Evolutionary conservation across 23 red algal genomes (phyloP).

Genomic region (Gracilaria caudata): DNA sequence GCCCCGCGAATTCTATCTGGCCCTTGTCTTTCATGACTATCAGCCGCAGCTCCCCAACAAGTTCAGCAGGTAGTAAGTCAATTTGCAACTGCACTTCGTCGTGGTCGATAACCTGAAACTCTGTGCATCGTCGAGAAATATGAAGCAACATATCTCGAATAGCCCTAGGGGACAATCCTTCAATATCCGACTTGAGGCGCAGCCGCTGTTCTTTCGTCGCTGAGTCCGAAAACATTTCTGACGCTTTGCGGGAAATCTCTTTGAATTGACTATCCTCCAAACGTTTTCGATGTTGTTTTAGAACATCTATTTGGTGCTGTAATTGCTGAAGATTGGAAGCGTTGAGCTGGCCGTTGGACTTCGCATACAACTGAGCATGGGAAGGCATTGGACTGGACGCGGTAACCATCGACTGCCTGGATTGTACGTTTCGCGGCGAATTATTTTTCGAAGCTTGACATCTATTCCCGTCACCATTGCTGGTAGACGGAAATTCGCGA

Average conservation of each 20-base stretch:
- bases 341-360: neutral
- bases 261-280: neutral
- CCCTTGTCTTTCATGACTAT: conserved; percentile 10
- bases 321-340: neutral
- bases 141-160: conserved; percentile 8
- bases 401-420: neutral
- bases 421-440: conserved; percentile 13
- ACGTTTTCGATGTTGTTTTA: neutral
- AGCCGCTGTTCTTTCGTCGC: conserved; percentile 3
- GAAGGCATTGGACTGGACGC: neutral
- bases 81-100: neutral
- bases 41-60: neutral
- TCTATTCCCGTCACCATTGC: neutral
- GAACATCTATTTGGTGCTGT: neutral
- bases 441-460: neutral
- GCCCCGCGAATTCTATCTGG: neutral
- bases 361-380: neutral
- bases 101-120: neutral
- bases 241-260: neutral
- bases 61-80: conserved; percentile 2
- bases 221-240: neutral
- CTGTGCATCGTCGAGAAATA: neutral
- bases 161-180: neutral
- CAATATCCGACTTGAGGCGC: conserved; percentile 22
- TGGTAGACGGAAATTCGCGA: neutral